phyloP scores from a whole-genome alignment of 2,329 filamentous ascomycete genomes.

The Alternaria sp. region DNA sequence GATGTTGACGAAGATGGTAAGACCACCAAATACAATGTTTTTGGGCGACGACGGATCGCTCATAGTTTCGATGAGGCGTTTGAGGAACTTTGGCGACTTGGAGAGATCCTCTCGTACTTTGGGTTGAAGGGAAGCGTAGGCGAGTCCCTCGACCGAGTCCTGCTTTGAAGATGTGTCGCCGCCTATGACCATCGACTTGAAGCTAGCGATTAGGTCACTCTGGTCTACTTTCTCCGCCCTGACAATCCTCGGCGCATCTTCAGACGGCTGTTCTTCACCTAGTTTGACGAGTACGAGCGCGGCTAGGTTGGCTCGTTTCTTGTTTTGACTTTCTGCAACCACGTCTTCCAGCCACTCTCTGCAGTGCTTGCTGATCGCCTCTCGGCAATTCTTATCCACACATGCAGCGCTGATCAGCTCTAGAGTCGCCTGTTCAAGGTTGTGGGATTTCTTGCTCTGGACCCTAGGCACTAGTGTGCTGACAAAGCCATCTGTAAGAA shows the following conservation, averaged over 20 bases:
- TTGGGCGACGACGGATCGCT: conserved; percentile 49
- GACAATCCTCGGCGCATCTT: conserved; percentile 43
- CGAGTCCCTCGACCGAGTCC: conserved; percentile 86
- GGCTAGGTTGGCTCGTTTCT: conserved; percentile 61
- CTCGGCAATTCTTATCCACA: conserved; percentile 81
- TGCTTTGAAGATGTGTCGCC: conserved; percentile 67
- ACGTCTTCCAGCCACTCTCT: conserved; percentile 86
- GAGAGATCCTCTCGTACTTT: conserved; percentile 83
- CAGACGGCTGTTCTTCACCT: conserved; percentile 51
- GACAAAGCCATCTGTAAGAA: conserved; percentile 88
- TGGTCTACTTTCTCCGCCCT: conserved; percentile 47
- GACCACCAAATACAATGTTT: conserved; percentile 80
- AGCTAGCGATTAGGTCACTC: conserved; percentile 63
- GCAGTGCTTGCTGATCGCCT: conserved; percentile 85
- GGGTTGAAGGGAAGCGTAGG: conserved; percentile 87
- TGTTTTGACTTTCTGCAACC: conserved; percentile 73
- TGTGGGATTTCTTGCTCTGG: conserved; percentile 80
- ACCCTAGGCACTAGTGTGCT: conserved; percentile 78
- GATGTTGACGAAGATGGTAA: conserved; percentile 86
- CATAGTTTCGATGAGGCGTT: conserved; percentile 72
- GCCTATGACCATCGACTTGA: conserved; percentile 70
- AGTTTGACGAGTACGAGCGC: conserved; percentile 66
- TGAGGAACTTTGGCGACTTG: conserved; percentile 72
- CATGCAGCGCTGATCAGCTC: conserved; percentile 93
- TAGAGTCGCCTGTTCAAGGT: conserved; percentile 84